A percentile compares a stretch with the other conserved stretches of the same genome.
Evolutionary conservation across 345 rosid species (phyloP).

Genomic region (Hevea brasiliensis): DNA sequence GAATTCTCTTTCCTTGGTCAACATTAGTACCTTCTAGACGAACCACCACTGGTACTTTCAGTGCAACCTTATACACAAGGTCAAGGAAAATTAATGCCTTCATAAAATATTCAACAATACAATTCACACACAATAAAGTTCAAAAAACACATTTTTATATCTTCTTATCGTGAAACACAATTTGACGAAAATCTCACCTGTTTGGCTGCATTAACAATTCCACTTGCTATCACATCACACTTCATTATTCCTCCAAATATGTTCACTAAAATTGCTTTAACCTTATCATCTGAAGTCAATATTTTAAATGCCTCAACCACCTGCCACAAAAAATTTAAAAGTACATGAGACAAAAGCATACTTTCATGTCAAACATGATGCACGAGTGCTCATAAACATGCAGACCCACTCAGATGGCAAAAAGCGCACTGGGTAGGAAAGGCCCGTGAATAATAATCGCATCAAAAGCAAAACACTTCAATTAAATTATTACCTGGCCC

Average conservation of each 20-base stretch:
- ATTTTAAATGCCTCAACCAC: conserved; percentile 99
- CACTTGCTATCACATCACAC: conserved; percentile 98
- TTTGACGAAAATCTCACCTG: conserved; percentile 46
- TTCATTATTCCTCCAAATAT: conserved; percentile 99
- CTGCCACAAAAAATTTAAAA: conserved; percentile 36
- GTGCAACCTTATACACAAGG: conserved; percentile 54
- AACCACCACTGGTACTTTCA: conserved; percentile 92
- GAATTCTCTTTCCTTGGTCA: conserved; percentile 85
- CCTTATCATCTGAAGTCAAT: conserved; percentile 94
- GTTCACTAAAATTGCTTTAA: conserved; percentile 96
- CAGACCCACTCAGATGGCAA: background rate
- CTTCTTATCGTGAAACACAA: background rate
- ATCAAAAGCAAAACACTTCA: conserved; percentile 6
- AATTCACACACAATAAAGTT: background rate
- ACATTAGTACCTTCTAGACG: conserved; percentile 78
- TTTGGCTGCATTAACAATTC: conserved; percentile 98
- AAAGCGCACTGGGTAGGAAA: no score
- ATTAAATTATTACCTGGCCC: conserved; percentile 57
- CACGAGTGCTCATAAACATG: background rate
- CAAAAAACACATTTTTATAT: no score
- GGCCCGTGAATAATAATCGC: background rate
- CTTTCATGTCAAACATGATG: background rate
- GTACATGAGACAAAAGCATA: background rate
- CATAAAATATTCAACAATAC: background rate
- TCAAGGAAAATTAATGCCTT: conserved; percentile 1